Base-by-base conservation (phyloP, 495 filamentous ascomycete genomes). In the Podospora fimiseda region DNA sequence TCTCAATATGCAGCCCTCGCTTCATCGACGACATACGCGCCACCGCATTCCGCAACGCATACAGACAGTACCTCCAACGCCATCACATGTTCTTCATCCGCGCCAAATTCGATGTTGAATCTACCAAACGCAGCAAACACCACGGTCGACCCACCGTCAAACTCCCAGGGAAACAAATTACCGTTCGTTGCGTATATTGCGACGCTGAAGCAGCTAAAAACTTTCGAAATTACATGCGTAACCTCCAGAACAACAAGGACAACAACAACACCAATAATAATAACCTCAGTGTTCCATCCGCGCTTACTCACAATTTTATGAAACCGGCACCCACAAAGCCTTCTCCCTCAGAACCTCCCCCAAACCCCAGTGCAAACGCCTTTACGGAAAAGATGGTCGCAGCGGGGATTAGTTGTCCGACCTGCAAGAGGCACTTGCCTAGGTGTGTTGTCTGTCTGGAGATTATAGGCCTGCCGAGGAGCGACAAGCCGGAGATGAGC, bases 371-470 rank as follows among this genome's bases (percentile, higher is more conserved):
- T 41, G 58, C 39, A 38, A 76, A 76, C 56, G 72, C 68, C 9
- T 73, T 74, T 23, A 69, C 66, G 19, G 67, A 68, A 7, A 74
- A 71, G 48, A 73, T 71, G 65, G 67, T 73, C 48, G 64, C 74
- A 52, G 70, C 74, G 5, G 79, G 81, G 1, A 74, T 83, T 43
- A 74, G 86, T 39, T 98, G 93, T 61, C 89, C 89, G 0, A 81
- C 81, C 57, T 98, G 94, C 71, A 89, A 87, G 24, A 80, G 87
- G 14, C 89, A 91, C 55, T 82, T 97, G 64, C 89, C 90, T 3
- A 81, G 94, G 5, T 98, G 93, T 61, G 87, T 87, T 1, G 80
- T 97, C 7, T 98, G 93, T 66, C 81, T 88, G 52, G 76, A 90
- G 59, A 86, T 87, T 72, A 81, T 97, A 0, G 94, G 94, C 2